Evolutionary conservation across 192 early-diverging fungal genomes (phyloP).

Genomic region (Rhizoclosmatium sp.): DNA sequence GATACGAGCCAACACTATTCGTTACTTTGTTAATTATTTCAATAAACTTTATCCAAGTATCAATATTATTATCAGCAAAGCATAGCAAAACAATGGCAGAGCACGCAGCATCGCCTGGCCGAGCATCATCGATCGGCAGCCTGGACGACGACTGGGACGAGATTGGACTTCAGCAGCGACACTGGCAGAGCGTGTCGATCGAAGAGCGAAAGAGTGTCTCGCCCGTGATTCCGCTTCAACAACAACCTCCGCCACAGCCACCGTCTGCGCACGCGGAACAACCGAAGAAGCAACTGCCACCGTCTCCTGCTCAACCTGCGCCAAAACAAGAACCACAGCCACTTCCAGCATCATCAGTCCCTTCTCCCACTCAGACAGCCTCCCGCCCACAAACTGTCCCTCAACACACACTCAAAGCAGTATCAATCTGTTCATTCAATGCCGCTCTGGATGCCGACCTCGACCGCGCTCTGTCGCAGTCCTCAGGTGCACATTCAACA

Average conservation of each 20-base stretch:
- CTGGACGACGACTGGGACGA: slow-evolving; percentile 2
- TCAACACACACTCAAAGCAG: background rate
- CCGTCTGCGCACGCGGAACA: background rate
- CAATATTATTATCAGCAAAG: too few relatives aligned
- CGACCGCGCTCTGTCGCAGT: background rate
- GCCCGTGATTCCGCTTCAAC: too few relatives aligned
- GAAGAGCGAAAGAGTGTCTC: background rate
- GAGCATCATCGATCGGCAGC: too few relatives aligned
- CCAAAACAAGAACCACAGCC: background rate
- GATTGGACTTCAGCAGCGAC: background rate
- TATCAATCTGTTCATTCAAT: slow-evolving; percentile 38
- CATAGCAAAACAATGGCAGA: too few relatives aligned
- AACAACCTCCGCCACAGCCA: background rate
- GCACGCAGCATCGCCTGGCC: too few relatives aligned
- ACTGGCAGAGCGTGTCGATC: background rate
- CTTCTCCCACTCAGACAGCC: background rate
- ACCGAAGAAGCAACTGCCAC: background rate
- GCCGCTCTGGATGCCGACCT: slow-evolving; percentile 22
- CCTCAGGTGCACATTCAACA: background rate
- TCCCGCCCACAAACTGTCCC: background rate
- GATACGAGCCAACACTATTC: too few relatives aligned
- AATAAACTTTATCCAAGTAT: too few relatives aligned
- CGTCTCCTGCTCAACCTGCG: background rate
- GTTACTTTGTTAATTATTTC: too few relatives aligned
- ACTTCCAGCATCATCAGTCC: background rate